phyloP scores from a whole-genome alignment of 2,329 filamentous ascomycete species.

The Fusarium stilboides region DNA sequence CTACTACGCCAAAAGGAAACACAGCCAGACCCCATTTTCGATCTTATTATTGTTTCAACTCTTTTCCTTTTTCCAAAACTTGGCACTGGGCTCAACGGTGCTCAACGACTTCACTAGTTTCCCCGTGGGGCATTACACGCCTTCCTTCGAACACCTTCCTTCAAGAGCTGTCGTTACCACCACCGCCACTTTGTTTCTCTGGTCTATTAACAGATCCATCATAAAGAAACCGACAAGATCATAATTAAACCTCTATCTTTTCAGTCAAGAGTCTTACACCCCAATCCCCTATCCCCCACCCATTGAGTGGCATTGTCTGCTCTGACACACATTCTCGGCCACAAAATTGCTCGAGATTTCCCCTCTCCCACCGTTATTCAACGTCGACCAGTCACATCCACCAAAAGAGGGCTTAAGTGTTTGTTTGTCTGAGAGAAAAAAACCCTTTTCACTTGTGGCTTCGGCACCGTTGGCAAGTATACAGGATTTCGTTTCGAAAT shows the following conservation, averaged over 20 bases:
- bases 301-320: constrained; percentile 25
- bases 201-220: background rate
- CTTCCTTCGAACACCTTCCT: constrained; percentile 23
- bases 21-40: constrained; percentile 25
- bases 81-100: constrained; percentile 22
- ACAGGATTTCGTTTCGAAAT: constrained; percentile 10
- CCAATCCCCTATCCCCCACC: constrained; percentile 20
- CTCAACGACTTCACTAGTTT: constrained; percentile 15
- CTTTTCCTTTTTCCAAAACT: constrained; percentile 25
- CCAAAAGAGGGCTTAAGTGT: constrained; percentile 23
- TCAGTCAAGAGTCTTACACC: constrained; percentile 4
- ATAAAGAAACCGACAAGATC: constrained; percentile 6
- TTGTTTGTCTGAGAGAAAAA: constrained; percentile 27
- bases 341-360: constrained; percentile 36
- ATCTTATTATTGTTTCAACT: constrained; percentile 28
- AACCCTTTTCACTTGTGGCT: constrained; percentile 37
- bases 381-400: constrained; percentile 27
- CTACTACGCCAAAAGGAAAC: constrained; percentile 43
- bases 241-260: background rate
- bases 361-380: constrained; percentile 23
- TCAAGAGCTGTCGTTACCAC: constrained; percentile 34
- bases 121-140: constrained; percentile 18
- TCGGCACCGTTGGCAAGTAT: constrained; percentile 18
- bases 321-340: constrained; percentile 38
- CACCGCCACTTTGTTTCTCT: constrained; percentile 2